These are phyloP conservation scores for Plasmodium vivax DNA, from an alignment of 169 alveolate genomes.

Conservation along the genomic window DNA sequence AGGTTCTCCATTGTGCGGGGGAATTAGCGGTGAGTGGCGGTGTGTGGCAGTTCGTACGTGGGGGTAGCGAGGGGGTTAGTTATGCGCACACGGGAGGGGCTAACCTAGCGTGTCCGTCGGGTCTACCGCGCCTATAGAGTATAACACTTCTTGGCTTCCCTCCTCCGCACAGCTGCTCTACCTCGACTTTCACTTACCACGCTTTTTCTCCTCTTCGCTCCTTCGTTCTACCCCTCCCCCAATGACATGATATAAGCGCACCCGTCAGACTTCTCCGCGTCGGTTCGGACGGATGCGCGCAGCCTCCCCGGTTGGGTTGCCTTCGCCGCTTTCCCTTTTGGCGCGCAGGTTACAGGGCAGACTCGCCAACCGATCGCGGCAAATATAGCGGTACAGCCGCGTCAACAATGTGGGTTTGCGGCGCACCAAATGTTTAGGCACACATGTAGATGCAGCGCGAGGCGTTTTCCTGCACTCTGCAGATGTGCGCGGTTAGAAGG, in stretches of 20 bases:
- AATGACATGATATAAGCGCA: not conserved
- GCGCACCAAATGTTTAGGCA: not conserved
- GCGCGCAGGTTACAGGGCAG: not conserved
- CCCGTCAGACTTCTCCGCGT: not conserved
- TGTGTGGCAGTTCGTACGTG: not conserved
- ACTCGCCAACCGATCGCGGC: not conserved
- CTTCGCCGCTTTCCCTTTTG: not conserved
- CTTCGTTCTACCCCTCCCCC: not conserved
- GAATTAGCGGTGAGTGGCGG: not conserved
- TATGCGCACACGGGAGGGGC: not conserved
- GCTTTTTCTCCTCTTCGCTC: not conserved
- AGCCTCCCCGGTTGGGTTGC: not conserved
- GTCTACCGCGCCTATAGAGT: not conserved
- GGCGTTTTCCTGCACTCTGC: not conserved
- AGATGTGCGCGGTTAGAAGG: not conserved
- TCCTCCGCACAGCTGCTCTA: not conserved
- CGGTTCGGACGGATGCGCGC: not conserved
- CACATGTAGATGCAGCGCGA: not conserved
- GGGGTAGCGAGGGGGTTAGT: too few relatives aligned
- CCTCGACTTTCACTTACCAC: not conserved
- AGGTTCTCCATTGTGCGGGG: constrained; percentile 10
- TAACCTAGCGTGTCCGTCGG: not conserved
- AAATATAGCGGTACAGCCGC: not conserved
- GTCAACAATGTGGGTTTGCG: not conserved
- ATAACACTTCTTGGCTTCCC: not conserved